These are phyloP conservation scores for Pyrenopolyporus hunteri DNA, from an alignment of 495 filamentous ascomycete species.

Conservation along the genomic window DNA sequence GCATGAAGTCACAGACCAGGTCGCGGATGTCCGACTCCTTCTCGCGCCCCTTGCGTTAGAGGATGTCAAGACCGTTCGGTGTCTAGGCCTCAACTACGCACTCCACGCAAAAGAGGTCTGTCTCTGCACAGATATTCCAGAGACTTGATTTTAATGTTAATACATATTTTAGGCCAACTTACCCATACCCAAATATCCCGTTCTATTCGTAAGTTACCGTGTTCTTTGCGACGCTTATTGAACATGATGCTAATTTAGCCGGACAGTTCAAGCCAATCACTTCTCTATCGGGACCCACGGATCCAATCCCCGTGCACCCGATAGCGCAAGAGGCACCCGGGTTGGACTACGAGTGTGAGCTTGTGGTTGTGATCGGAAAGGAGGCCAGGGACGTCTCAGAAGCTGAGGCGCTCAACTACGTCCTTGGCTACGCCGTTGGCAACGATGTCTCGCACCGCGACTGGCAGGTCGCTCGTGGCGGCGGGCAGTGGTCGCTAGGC, in stretches of 20 bases:
- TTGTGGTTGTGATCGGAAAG: conserved; percentile 79
- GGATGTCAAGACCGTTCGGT: conserved; percentile 77
- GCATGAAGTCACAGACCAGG: conserved; percentile 71
- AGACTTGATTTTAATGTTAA: background rate
- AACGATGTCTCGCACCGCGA: conserved; percentile 86
- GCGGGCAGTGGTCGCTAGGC: conserved; percentile 80
- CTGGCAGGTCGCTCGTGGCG: conserved; percentile 80
- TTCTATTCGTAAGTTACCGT: conserved; percentile 68
- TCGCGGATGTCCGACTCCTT: conserved; percentile 68
- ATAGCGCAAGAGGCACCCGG: conserved; percentile 63
- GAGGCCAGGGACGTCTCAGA: conserved; percentile 70
- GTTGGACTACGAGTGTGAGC: conserved; percentile 85
- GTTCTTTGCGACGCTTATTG: background rate
- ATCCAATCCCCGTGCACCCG: conserved; percentile 68
- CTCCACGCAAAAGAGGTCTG: conserved; percentile 75
- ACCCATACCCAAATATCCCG: conserved; percentile 75
- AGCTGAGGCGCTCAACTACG: conserved; percentile 70
- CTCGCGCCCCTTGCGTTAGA: conserved; percentile 71
- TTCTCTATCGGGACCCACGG: conserved; percentile 69
- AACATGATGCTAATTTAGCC: background rate
- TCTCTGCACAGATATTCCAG: background rate
- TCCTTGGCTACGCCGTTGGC: conserved; percentile 80
- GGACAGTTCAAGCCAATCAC: conserved; percentile 76
- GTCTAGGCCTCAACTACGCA: conserved; percentile 82
- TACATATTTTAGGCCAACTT: conserved; percentile 60